Evolutionary conservation across 148 eudicot species (phyloP), one percentile per base, ranked within the genome.

Genomic region (Rhododendron williamsianum): DNA sequence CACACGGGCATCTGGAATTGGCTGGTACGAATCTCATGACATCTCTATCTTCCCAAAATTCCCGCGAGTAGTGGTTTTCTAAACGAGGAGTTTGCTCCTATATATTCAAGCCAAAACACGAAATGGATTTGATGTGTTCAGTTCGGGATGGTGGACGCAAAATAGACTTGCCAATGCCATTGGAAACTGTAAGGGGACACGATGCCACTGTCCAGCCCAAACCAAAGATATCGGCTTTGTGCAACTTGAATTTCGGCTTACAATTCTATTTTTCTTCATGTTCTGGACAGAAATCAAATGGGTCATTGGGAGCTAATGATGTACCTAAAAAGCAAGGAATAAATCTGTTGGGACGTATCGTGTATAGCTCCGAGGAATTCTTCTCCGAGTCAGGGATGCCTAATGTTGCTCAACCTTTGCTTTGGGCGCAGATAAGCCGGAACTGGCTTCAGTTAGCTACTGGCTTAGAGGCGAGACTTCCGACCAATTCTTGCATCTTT

Each of bases 381-480:
- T 85, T 33, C 41, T 84, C 84, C 8, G 80, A 82, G 54, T 60
- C 84, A 27, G 85, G 80, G 51, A 80, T 72, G 63, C 43, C 85
- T 35, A 84, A 85, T 78, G 27, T 38, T 25, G 52, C 85, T 78
- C 80, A 84, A 81, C 45, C n/a, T 18, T 23, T 27, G 52, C 25
- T 87, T 52, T 87, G 89, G 86, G 23, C 48, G 25, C 80, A 36
- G n/a, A 81, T 54, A 38, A 80, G 19, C 71, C 15, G 30, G 5
- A 73, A 80, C 21, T 87, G 89, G 89, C 73, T 87, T 73, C 84
- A 43, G 13, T 25, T 80, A 71, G 84, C 89, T 25, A 15, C 84
- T 35, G 51, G 48, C 27, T 45, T 87, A 33, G 33, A 84, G 89
- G 89, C 52, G 43, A 77, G 27, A 35, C 27, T 15, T 23, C 48